Conservation (phyloP, 2,329 filamentous ascomycete genomes). For the Pestalotiopsis sp. region DNA sequence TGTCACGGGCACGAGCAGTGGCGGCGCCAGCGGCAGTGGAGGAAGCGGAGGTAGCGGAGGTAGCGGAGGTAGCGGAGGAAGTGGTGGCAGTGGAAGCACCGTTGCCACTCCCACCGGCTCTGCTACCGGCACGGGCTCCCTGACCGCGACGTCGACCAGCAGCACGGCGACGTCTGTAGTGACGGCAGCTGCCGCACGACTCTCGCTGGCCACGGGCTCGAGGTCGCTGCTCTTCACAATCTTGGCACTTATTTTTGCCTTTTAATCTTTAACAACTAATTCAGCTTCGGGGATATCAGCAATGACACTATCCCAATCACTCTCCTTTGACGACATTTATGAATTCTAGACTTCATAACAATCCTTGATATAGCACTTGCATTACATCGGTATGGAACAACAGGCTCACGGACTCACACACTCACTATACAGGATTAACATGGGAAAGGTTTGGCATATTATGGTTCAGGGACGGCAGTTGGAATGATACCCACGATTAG, state of each 20-base stretch:
- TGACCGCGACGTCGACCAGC: not conserved
- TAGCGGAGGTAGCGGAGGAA: no score
- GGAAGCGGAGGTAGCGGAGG: no score
- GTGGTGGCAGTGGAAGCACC: not conserved
- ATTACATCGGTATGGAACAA: not conserved
- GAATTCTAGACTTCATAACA: slow-evolving; percentile 17
- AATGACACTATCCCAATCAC: slow-evolving; percentile 5
- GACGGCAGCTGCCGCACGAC: slow-evolving; percentile 14
- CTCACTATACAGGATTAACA: slow-evolving; percentile 8
- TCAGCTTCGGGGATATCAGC: slow-evolving; percentile 13
- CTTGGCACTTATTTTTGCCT: slow-evolving; percentile 27
- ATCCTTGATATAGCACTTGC: slow-evolving; percentile 14
- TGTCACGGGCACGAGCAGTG: slow-evolving; percentile 4
- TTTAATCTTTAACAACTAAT: slow-evolving; percentile 25
- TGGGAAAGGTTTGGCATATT: not conserved
- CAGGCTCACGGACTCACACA: slow-evolving; percentile 14
- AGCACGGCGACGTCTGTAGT: slow-evolving; percentile 18
- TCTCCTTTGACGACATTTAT: slow-evolving; percentile 11
- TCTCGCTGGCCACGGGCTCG: slow-evolving; percentile 6
- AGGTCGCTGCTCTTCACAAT: slow-evolving; percentile 25
- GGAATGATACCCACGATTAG: slow-evolving; percentile 16
- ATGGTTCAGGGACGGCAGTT: not conserved
- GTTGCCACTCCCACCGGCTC: slow-evolving; percentile 13
- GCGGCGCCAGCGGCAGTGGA: not conserved
- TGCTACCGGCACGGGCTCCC: not conserved